A percentile compares a stretch with the other conserved stretches of the same genome.
Conservation (phyloP, 2,329 filamentous ascomycete species). For the Diplodia sapinea region DNA sequence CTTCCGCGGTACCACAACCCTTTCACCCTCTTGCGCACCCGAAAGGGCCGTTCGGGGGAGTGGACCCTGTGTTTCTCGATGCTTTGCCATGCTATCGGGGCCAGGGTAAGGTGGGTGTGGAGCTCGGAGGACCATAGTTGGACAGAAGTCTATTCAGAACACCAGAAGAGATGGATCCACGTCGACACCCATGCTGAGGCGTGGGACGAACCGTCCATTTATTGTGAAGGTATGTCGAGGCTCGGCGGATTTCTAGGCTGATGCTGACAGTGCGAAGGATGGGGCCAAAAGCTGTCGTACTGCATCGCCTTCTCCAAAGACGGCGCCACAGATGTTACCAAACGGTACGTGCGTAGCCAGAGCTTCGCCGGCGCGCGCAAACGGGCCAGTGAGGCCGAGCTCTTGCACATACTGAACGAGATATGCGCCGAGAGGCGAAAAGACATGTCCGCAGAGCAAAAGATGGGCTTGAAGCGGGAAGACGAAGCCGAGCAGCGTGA, state of each 20-base stretch:
- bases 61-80: slow-evolving; percentile 99
- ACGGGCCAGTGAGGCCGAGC: slow-evolving; percentile 83
- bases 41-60: slow-evolving; percentile 85
- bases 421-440: slow-evolving; percentile 82
- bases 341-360: slow-evolving; percentile 69
- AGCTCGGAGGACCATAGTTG: slow-evolving; percentile 96
- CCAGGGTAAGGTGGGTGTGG: slow-evolving; percentile 95
- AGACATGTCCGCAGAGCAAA: slow-evolving; percentile 83
- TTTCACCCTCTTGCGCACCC: slow-evolving; percentile 85
- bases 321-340: slow-evolving; percentile 70
- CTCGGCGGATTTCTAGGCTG: slow-evolving; percentile 12
- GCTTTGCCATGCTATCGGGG: slow-evolving; percentile 91
- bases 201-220: slow-evolving; percentile 92
- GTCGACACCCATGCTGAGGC: slow-evolving; percentile 93
- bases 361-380: slow-evolving; percentile 74
- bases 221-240: slow-evolving; percentile 72
- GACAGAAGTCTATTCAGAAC: slow-evolving; percentile 96
- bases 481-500: slow-evolving; percentile 77
- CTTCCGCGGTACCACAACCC: slow-evolving; percentile 96
- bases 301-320: slow-evolving; percentile 96
- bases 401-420: slow-evolving; percentile 89
- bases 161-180: slow-evolving; percentile 91
- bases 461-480: slow-evolving; percentile 79
- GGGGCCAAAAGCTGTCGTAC: slow-evolving; percentile 96
- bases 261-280: slow-evolving; percentile 59